phyloP scores from a whole-genome alignment of 768 basidiomycete genomes.

The Amanita jacksonii region DNA sequence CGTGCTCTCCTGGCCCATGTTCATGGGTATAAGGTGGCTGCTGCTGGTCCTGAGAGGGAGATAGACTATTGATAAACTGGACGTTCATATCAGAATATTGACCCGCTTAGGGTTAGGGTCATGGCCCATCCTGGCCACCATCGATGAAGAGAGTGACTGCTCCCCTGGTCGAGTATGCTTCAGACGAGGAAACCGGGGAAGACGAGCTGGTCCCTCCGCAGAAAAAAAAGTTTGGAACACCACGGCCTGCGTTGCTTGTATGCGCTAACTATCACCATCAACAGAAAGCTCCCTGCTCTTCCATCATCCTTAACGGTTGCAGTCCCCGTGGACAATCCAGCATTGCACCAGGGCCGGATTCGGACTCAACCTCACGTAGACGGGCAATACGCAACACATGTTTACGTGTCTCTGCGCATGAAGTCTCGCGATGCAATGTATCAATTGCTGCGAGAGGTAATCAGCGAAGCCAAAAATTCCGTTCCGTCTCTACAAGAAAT shows the following conservation, averaged over 20 bases:
- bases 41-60: slow-evolving; percentile 23
- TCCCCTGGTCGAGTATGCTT: slow-evolving; percentile 42
- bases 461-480: slow-evolving; percentile 30
- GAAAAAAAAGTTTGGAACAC: slow-evolving; percentile 35
- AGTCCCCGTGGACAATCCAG: slow-evolving; percentile 60
- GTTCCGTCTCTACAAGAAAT: slow-evolving; percentile 42
- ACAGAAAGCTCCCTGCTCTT: slow-evolving; percentile 56
- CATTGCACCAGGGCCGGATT: slow-evolving; percentile 75
- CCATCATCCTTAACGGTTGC: slow-evolving; percentile 36
- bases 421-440: slow-evolving; percentile 33
- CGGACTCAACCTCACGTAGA: slow-evolving; percentile 73
- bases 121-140: background rate
- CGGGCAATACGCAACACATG: slow-evolving; percentile 76
- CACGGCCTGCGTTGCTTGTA: background rate
- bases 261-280: background rate
- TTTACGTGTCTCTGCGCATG: slow-evolving; percentile 59
- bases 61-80: slow-evolving; percentile 67
- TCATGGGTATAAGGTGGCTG: slow-evolving; percentile 45
- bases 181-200: slow-evolving; percentile 26
- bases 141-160: slow-evolving; percentile 28
- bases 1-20: slow-evolving; percentile 66
- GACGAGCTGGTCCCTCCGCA: slow-evolving; percentile 11
- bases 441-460: slow-evolving; percentile 34
- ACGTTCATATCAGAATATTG: slow-evolving; percentile 42
- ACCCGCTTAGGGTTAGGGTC: slow-evolving; percentile 18